Base-by-base conservation (phyloP, 2,329 filamentous ascomycete genomes). In the Apiospora sp. region DNA sequence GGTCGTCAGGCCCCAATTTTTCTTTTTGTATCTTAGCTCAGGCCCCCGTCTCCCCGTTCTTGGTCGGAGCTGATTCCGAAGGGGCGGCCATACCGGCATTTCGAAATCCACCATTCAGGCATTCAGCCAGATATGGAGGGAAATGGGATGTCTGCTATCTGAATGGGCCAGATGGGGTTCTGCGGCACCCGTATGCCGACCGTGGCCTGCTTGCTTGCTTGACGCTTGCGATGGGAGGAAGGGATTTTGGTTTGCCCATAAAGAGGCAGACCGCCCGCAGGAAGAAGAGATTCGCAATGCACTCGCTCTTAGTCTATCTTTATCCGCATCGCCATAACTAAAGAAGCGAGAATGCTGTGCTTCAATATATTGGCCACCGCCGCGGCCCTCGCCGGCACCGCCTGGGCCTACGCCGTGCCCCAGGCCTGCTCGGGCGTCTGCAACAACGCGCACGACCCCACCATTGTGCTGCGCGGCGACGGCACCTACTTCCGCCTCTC, bases 401-500 rank as follows among this genome's bases (percentile, higher is more conserved):
- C 69, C 19, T 71, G 49, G 44, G 72, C 34, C 14, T 80, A 80
- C 58, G 77, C 79, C 41, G 76, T 81, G 48, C 83, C 83, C 3
- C 81, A 81, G 6, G 72, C 81, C 13, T 85, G 84, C 75, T 81
- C 78, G 46, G 82, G 83, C 34, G 73, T 78, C 43, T 84, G 83
- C 77, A 48, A 8, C 67, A 80, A 79, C 73, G 78, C 81, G 14
- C 83, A 85, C 74, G 84, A 85, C 73, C 83, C 83, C 22, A 79
- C 80, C 3, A 77, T 85, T 37, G 78, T 84, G 73, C 81, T 79
- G 46, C 81, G 83, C 14, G 71, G 74, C 64, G 84, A 86, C 68
- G 83, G 83, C 67, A 81, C 76, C 27, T 86, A 84, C 76, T 86
- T 84, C 77, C 79, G 83, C 70, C 86, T 85, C 79, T 81, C 80